Conservation (phyloP, 2,329 filamentous ascomycete genomes). For the Fusarium sp. region DNA sequence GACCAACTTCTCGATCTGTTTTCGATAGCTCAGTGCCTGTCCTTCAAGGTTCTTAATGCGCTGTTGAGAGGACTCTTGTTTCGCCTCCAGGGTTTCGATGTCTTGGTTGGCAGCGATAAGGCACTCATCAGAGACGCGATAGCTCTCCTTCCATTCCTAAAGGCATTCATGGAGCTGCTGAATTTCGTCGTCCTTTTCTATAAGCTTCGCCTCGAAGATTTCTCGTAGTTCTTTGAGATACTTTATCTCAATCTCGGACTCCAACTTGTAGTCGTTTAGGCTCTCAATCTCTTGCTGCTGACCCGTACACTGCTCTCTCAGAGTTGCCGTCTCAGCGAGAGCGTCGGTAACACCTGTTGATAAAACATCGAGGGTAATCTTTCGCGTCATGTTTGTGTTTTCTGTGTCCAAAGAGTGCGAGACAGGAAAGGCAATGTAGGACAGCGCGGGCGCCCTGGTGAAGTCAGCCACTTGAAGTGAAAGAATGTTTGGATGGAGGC, state of each 20-base stretch:
- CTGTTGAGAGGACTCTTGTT: not conserved
- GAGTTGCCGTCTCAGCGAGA: not conserved
- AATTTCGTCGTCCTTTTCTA: not conserved
- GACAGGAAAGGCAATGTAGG: not conserved
- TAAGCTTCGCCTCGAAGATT: not conserved
- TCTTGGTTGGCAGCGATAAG: not conserved
- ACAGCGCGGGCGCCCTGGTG: not conserved
- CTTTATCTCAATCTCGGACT: not conserved
- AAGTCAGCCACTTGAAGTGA: not conserved
- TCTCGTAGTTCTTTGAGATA: not conserved
- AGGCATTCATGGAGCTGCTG: not conserved
- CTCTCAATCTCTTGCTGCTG: constrained; percentile 10
- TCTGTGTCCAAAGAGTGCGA: not conserved
- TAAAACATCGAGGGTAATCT: not conserved
- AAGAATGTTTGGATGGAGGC: not conserved
- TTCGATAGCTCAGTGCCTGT: not conserved
- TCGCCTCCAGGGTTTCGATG: not conserved
- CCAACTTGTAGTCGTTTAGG: not conserved
- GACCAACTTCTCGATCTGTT: constrained; percentile 4
- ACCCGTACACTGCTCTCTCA: not conserved
- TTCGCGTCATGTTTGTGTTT: not conserved
- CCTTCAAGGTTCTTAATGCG: not conserved
- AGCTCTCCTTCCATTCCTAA: constrained; percentile 1
- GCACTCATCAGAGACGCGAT: not conserved
- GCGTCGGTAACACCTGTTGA: not conserved